Percentiles rank a stretch among this genome's conserved stretches.
Evolutionary conservation across 164 flowering plant species (phyloP).

Genomic region (Houttuynia cordata): DNA sequence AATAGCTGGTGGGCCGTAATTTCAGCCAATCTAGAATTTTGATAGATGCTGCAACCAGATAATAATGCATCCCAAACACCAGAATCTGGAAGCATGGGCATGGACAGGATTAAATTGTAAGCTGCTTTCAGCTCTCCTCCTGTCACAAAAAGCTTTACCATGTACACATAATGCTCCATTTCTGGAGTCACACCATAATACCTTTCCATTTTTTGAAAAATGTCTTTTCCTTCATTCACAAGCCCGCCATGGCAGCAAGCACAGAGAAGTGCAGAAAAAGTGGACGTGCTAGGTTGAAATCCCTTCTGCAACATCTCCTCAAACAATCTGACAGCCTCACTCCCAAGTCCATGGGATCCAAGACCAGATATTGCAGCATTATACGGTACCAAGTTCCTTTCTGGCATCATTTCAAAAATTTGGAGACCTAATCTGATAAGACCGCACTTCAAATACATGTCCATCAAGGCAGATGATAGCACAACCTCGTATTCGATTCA

Average conservation of each 20-base stretch:
- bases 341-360: conserved; percentile 43
- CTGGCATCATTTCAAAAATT: conserved; percentile 30
- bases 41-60: conserved; percentile 51
- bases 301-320: conserved; percentile 34
- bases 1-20: conserved; percentile 32
- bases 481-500: conserved; percentile 28
- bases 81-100: conserved; percentile 39
- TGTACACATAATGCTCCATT: conserved; percentile 60
- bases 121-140: conserved; percentile 65
- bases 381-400: conserved; percentile 31
- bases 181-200: conserved; percentile 36
- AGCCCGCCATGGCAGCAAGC: conserved; percentile 68
- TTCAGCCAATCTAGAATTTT: conserved; percentile 44
- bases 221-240: conserved; percentile 32
- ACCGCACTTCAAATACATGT: conserved; percentile 75
- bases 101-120: conserved; percentile 32
- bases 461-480: conserved; percentile 60
- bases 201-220: conserved; percentile 40
- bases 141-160: conserved; percentile 77
- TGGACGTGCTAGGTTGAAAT: conserved; percentile 47
- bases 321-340: conserved; percentile 38
- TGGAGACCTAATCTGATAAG: conserved; percentile 27
- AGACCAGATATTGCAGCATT: conserved; percentile 57
- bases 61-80: conserved; percentile 82
- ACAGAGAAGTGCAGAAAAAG: conserved; percentile 63